phyloP scores from a whole-genome alignment of 1,284 basidiomycete species.

The Cutaneotrichosporon dermatis region DNA sequence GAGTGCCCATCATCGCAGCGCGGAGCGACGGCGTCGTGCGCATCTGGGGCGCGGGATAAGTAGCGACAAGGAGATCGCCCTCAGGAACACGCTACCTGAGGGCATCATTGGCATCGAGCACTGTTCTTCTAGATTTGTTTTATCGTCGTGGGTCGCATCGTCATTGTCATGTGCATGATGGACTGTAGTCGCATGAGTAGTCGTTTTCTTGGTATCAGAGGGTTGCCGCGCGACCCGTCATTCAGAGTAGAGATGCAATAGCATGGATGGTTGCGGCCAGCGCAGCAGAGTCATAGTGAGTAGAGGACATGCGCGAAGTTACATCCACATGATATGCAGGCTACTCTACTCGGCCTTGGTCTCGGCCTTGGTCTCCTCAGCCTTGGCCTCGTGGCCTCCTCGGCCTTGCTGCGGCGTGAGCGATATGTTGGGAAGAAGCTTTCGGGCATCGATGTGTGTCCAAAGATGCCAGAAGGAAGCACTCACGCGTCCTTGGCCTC shows the following conservation, averaged over 20 bases:
- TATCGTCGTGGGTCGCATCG: background rate
- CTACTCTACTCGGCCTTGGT: constrained; percentile 8
- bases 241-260: background rate
- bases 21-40: constrained; percentile 90
- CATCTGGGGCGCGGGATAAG: constrained; percentile 54
- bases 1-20: constrained; percentile 81
- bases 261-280: no score
- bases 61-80: background rate
- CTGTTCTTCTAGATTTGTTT: background rate
- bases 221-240: background rate
- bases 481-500: constrained; percentile 26
- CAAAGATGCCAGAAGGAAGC: no score
- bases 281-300: background rate
- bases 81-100: background rate
- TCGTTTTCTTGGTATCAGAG: background rate
- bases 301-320: background rate
- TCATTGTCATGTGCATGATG: constrained; percentile 7
- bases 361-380: constrained; percentile 9
- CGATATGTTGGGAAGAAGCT: background rate
- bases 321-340: background rate
- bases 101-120: background rate
- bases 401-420: constrained; percentile 1
- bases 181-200: constrained; percentile 5
- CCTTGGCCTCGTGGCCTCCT: constrained; percentile 2
- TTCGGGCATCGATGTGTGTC: no score